These are phyloP conservation scores for Saposhnikovia divaricata DNA, from an alignment of 129 eudicot species.

Conservation along the genomic window DNA sequence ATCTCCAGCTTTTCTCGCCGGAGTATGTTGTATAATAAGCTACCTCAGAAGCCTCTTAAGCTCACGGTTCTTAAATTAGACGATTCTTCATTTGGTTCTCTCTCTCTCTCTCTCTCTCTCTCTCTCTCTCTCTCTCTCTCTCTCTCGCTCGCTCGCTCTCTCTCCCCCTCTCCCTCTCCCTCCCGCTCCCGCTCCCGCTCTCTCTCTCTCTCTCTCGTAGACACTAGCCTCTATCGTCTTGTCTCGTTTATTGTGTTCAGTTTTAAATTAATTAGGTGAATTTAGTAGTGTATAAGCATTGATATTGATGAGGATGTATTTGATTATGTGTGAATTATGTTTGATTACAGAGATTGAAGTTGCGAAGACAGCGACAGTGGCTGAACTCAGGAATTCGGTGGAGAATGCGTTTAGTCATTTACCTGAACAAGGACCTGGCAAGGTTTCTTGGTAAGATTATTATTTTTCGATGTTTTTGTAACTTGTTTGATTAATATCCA, in stretches of 20 bases:
- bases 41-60: constrained; percentile 54
- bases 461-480: neutral
- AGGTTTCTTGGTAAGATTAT: constrained; percentile 61
- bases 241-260: neutral
- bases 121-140: too few species aligned
- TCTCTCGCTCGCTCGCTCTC: too few species aligned
- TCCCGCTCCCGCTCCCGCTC: too few species aligned
- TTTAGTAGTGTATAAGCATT: neutral
- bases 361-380: constrained; percentile 52
- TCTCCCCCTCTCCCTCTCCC: too few species aligned
- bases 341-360: constrained; percentile 50
- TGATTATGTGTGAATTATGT: neutral
- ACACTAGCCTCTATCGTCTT: neutral
- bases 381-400: constrained; percentile 69
- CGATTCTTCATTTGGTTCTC: constrained; percentile 64
- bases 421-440: constrained; percentile 53
- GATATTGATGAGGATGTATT: too few species aligned
- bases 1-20: constrained; percentile 35
- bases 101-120: neutral
- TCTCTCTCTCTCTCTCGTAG: too few species aligned
- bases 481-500: neutral
- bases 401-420: constrained; percentile 57
- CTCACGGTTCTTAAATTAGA: constrained; percentile 70
- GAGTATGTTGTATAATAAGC: constrained; percentile 59
- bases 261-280: neutral